phyloP scores from a whole-genome alignment of 495 filamentous ascomycete species.

The Daldinia childiae region DNA sequence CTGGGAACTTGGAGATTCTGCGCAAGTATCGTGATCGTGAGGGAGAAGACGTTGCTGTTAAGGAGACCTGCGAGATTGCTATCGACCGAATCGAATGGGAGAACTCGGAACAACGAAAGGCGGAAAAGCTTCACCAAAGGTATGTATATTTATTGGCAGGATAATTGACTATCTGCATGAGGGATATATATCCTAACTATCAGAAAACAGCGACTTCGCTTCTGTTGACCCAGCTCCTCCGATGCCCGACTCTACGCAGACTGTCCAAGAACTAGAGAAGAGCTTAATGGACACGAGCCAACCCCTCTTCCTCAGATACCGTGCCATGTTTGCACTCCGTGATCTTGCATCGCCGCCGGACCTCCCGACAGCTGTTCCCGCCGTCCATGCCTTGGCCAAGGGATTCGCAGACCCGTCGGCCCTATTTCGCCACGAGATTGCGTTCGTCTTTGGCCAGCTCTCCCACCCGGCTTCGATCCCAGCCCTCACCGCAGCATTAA shows the following conservation, averaged over 20 bases:
- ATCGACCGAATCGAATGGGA: conserved; percentile 95
- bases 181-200: conserved; percentile 29
- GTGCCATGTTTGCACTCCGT: conserved; percentile 96
- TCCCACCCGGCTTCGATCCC: conserved; percentile 96
- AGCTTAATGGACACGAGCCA: conserved; percentile 78
- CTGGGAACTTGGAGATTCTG: conserved; percentile 74
- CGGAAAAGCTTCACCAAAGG: conserved; percentile 82
- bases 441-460: conserved; percentile 97
- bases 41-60: conserved; percentile 79
- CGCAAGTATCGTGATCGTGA: conserved; percentile 73
- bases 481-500: conserved; percentile 78
- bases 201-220: conserved; percentile 77
- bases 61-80: conserved; percentile 96
- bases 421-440: conserved; percentile 97
- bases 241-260: conserved; percentile 68
- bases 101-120: conserved; percentile 72
- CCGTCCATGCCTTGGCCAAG: conserved; percentile 83
- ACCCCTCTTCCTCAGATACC: conserved; percentile 90
- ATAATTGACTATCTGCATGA: conserved; percentile 9
- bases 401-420: conserved; percentile 88
- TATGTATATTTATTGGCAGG: conserved; percentile 48
- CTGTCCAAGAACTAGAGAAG: conserved; percentile 79
- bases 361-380: conserved; percentile 83
- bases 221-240: conserved; percentile 97
- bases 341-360: conserved; percentile 93